Conservation (phyloP, 192 early-diverging fungal genomes). For the Umbelopsis isabellina region DNA sequence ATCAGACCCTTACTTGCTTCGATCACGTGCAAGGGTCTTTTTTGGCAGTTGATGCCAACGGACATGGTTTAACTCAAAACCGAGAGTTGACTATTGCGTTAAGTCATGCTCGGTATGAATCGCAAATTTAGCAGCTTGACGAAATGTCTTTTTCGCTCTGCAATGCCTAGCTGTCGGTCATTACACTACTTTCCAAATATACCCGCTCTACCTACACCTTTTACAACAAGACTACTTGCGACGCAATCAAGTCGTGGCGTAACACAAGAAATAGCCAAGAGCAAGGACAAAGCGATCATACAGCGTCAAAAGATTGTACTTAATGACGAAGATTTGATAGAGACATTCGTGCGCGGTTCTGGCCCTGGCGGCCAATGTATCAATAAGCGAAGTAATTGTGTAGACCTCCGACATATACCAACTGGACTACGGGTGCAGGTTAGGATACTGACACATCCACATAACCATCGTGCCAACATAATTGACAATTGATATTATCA, state of each 20-base stretch:
- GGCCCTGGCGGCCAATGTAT: constrained; percentile 83
- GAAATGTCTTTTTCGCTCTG: too few relatives aligned
- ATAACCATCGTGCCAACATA: neutral
- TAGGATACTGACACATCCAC: constrained; percentile 6
- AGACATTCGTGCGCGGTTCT: constrained; percentile 75
- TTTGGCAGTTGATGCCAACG: too few relatives aligned
- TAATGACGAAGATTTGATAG: constrained; percentile 69
- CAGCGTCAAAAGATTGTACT: constrained; percentile 55
- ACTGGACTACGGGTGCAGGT: constrained; percentile 67
- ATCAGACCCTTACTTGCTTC: too few relatives aligned
- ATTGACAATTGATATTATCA: neutral
- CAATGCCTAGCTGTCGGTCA: too few relatives aligned
- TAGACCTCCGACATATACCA: constrained; percentile 72
- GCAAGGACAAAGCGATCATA: constrained; percentile 11
- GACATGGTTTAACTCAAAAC: too few relatives aligned
- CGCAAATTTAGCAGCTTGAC: too few relatives aligned
- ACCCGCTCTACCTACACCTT: too few relatives aligned
- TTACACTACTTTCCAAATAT: too few relatives aligned
- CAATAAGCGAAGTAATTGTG: constrained; percentile 78
- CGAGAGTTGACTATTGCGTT: too few relatives aligned
- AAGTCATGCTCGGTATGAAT: too few relatives aligned
- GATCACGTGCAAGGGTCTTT: too few relatives aligned
- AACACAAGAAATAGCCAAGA: neutral
- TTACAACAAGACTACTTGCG: neutral
- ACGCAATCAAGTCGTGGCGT: neutral